Base-by-base conservation (phyloP, 2,329 filamentous ascomycete genomes). In the Anthostomella pinea region DNA sequence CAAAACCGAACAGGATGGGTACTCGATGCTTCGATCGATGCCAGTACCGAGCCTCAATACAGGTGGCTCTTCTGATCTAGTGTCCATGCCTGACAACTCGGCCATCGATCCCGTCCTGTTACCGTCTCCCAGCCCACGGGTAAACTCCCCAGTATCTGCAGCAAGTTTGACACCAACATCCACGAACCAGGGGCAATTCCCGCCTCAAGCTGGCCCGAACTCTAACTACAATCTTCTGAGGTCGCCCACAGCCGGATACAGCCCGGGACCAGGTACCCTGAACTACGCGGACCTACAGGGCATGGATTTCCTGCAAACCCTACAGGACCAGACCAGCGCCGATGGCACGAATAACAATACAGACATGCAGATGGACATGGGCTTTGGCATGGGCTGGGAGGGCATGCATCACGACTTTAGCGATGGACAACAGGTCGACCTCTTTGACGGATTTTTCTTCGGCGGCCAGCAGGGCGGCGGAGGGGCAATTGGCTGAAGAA, bases 381-480 rank as follows among this genome's bases (percentile, higher is more conserved):
- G 80, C 0, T 81, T 82, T 46, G 81, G 81, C 38, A 69, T 87
- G 29, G 81, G 80, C 21, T 80, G 77, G 75, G 71, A 79, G 41
- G 69, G 72, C 9, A 67, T 80, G 54, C 71, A 79, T 51, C 79
- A 83, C 48, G 81, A 84, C 51, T 83, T 73, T 40, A 69, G 69
- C 39, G 74, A 80, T 30, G 70, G 70, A 33, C 69, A 76, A 55
- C 72, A 79, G 54, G 71, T 85, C 53, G 77, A 85, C 40, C 73
- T 82, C 0, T 86, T 87, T 60, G 83, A 86, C 54, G 79, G 79
- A 0, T 87, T 87, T 57, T 85, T 85, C 65, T 85, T 85, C 56
- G 81, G 81, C 1, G 74, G 73, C 1, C 72, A 73, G 46, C 67
- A 66, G 44, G 60, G 64, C 5, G 56, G 56, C 10, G 49, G 49